Conservation (phyloP, 116 monocot species). For the Trichopus zeylanicus region DNA sequence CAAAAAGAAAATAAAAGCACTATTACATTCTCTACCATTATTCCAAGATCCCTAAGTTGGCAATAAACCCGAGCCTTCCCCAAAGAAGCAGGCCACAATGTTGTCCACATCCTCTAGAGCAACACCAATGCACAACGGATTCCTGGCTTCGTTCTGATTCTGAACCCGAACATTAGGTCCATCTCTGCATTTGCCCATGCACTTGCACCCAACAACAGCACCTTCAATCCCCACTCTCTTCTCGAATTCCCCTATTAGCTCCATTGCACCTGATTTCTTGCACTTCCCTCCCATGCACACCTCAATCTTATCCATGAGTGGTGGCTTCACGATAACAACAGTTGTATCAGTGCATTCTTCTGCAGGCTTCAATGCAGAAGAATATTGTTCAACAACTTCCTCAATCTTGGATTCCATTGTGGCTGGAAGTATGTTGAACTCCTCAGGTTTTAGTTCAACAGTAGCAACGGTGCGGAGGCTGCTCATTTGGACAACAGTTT, state of each 20-base stretch:
- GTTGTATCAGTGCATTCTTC: neutral
- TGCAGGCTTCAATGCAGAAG: neutral
- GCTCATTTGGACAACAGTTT: slow-evolving; percentile 14
- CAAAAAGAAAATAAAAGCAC: no score
- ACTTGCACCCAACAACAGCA: slow-evolving; percentile 84
- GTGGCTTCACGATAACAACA: neutral
- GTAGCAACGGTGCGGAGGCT: neutral
- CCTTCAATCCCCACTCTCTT: slow-evolving; percentile 49
- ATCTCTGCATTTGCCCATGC: slow-evolving; percentile 92
- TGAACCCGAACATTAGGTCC: slow-evolving; percentile 70
- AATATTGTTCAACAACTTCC: neutral
- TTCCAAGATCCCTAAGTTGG: no score
- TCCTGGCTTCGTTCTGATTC: slow-evolving; percentile 11
- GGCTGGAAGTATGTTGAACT: neutral
- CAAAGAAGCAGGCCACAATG: slow-evolving; percentile 48
- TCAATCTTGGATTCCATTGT: neutral
- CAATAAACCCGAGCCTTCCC: slow-evolving; percentile 23
- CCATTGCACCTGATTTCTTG: slow-evolving; percentile 60
- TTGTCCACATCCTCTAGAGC: slow-evolving; percentile 66
- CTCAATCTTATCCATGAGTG: slow-evolving; percentile 40
- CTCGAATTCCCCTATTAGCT: slow-evolving; percentile 60
- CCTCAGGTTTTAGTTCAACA: neutral
- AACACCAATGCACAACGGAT: slow-evolving; percentile 70
- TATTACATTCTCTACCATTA: no score
- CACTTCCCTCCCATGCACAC: slow-evolving; percentile 91